These are phyloP conservation scores for Sporothrix schenckii DNA, from an alignment of 2,329 filamentous ascomycete species.

Conservation along the genomic window DNA sequence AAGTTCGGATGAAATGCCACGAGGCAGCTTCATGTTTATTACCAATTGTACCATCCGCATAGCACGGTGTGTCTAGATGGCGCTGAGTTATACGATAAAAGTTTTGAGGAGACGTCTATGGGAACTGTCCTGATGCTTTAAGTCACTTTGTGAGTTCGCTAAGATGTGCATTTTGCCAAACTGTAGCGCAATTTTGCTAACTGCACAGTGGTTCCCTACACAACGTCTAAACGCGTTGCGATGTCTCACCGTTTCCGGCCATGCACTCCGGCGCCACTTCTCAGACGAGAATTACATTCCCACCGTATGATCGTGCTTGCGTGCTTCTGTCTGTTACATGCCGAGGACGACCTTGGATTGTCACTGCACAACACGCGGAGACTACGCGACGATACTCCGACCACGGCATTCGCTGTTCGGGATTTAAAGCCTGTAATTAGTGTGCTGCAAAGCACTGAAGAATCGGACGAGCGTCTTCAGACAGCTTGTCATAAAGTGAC, in stretches of 20 bases:
- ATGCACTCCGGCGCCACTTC: not conserved
- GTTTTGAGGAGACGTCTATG: too few species aligned
- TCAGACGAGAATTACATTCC: not conserved
- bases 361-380: slow-evolving; percentile 12
- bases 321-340: not conserved
- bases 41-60: not conserved
- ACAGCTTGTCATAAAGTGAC: not conserved
- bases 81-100: not conserved
- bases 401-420: slow-evolving; percentile 31
- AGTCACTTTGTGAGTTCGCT: not conserved
- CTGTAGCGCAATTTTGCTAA: not conserved
- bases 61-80: not conserved
- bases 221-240: not conserved
- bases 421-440: slow-evolving; percentile 13
- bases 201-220: not conserved
- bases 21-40: not conserved
- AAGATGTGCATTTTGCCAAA: not conserved
- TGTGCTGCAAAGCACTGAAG: slow-evolving; percentile 6
- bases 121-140: not conserved
- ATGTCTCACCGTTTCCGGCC: slow-evolving; percentile 27
- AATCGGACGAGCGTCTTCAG: not conserved
- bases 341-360: not conserved
- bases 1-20: not conserved
- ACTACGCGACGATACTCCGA: not conserved
- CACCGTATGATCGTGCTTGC: not conserved